These are phyloP conservation scores for Carex parvula DNA, from an alignment of 176 grass and related monocot species.

Conservation along the genomic window DNA sequence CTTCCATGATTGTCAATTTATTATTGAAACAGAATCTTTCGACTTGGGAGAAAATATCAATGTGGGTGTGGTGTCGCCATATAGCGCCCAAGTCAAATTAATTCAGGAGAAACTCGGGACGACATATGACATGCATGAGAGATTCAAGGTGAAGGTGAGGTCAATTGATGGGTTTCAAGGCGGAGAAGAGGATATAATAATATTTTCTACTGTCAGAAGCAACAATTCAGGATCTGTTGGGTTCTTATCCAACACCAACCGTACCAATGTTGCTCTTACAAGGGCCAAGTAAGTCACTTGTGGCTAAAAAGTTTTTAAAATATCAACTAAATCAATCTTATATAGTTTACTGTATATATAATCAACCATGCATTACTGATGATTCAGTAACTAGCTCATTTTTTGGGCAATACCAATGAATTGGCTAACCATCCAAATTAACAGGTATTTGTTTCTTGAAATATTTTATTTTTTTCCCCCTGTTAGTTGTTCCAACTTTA, in stretches of 20 bases:
- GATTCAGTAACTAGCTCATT: neutral
- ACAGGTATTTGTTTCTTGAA: neutral
- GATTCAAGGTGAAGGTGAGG: slow-evolving; percentile 43
- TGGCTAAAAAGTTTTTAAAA: neutral
- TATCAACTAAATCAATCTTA: neutral
- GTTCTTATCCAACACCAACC: slow-evolving; percentile 16
- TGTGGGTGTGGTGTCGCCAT: slow-evolving; percentile 56
- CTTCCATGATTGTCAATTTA: neutral
- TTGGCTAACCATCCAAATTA: neutral
- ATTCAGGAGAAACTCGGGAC: slow-evolving; percentile 42
- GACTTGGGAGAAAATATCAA: slow-evolving; percentile 26
- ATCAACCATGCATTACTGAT: neutral
- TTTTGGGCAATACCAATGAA: neutral
- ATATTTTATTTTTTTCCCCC: neutral
- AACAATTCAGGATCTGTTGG: slow-evolving; percentile 9
- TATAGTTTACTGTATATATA: neutral
- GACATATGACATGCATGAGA: slow-evolving; percentile 9
- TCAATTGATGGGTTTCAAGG: slow-evolving; percentile 62
- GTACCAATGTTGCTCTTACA: slow-evolving; percentile 20
- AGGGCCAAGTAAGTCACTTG: slow-evolving; percentile 20
- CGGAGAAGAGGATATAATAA: slow-evolving; percentile 48
- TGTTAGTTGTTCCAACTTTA: neutral
- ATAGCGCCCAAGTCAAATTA: slow-evolving; percentile 40
- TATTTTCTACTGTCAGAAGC: slow-evolving; percentile 50
- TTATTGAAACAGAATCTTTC: slow-evolving; percentile 31